Evolutionary conservation across 176 grass and related monocot genomes (phyloP).

Genomic region (Alopecurus myosuroides): DNA sequence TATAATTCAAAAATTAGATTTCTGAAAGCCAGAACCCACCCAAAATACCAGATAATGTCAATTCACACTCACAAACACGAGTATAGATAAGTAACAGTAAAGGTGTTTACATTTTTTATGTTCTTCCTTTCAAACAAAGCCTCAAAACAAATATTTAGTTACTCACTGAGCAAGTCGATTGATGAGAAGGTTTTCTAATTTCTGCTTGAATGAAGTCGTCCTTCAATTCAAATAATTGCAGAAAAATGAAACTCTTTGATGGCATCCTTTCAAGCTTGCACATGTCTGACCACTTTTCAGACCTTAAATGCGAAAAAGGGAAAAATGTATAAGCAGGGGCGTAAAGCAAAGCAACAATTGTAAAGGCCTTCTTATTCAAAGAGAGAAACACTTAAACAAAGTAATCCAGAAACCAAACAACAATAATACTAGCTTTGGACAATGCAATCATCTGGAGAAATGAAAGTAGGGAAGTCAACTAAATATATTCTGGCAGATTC

Average conservation of each 20-base stretch:
- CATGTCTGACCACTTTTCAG: constrained; percentile 60
- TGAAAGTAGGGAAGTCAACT: neutral
- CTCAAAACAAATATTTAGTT: constrained; percentile 22
- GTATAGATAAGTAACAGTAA: neutral
- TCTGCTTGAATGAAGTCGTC: constrained; percentile 88
- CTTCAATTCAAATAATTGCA: constrained; percentile 85
- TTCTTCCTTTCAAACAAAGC: neutral
- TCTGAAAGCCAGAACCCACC: neutral
- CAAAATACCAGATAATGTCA: neutral
- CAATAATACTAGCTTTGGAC: neutral
- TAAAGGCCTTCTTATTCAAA: neutral
- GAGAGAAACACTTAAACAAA: constrained; percentile 9
- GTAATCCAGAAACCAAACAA: neutral
- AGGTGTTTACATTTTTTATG: neutral
- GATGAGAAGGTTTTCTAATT: constrained; percentile 73
- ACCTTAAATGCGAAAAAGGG: constrained; percentile 34
- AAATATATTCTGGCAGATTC: neutral
- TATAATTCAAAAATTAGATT: neutral
- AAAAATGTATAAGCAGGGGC: neutral
- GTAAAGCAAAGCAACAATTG: neutral
- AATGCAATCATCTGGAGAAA: neutral
- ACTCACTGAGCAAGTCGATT: constrained; percentile 74
- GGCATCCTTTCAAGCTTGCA: constrained; percentile 81
- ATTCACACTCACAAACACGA: neutral
- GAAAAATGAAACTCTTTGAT: constrained; percentile 76